Conservation (phyloP, 305 asterid species). For the Fraxinus floribunda region DNA sequence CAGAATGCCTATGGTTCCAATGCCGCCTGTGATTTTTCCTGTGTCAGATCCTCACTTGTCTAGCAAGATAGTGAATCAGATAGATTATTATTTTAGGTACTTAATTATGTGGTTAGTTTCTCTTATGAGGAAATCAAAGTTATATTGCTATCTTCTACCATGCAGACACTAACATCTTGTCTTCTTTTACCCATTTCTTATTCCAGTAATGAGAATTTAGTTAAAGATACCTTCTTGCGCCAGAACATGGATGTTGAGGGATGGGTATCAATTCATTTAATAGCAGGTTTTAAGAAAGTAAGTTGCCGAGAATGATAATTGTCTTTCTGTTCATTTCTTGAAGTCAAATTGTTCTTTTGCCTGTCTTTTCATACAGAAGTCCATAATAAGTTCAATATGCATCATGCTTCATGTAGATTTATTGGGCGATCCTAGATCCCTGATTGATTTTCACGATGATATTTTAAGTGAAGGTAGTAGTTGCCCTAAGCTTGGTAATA, state of each 20-base stretch:
- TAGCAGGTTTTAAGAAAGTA: conserved; percentile 76
- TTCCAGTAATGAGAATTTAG: conserved; percentile 68
- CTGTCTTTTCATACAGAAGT: background rate
- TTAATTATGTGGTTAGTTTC: background rate
- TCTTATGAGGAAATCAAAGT: background rate
- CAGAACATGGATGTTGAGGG: conserved; percentile 76
- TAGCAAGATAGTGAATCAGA: conserved; percentile 54
- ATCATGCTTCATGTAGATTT: background rate
- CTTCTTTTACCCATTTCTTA: background rate
- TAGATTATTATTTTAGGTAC: conserved; percentile 83
- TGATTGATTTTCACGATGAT: background rate
- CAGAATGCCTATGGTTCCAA: conserved; percentile 53
- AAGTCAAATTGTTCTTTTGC: background rate
- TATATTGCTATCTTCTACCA: background rate
- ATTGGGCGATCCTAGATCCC: background rate
- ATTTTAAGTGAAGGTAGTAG: background rate
- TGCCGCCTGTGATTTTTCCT: conserved; percentile 41
- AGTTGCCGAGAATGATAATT: conserved; percentile 24
- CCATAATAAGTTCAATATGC: background rate
- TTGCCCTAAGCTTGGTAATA: background rate
- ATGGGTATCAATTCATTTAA: conserved; percentile 67
- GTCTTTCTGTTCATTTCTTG: background rate
- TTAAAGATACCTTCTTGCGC: conserved; percentile 63
- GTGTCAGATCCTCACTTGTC: conserved; percentile 56
- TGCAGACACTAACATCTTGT: background rate